Base-by-base conservation (phyloP, 805 yeast genomes). In the Ogataea trehalophila region DNA sequence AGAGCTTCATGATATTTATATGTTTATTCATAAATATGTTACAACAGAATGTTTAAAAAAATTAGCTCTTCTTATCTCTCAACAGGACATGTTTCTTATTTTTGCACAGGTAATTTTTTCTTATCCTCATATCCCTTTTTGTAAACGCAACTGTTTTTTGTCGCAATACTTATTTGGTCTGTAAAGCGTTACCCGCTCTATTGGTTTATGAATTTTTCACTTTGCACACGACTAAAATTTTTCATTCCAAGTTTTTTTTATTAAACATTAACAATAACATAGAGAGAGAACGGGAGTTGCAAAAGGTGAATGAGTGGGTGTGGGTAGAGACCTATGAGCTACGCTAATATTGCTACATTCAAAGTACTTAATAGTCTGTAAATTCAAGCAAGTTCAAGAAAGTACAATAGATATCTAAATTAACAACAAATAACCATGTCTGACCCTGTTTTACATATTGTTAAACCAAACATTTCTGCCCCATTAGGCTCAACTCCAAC, bases 391-490 rank as follows among this genome's bases (percentile, higher is more conserved):
- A 22, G 31, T 5, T 17, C 9, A 16, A 13, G 33, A 33, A 11
- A 33, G 2, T 2, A 33, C n/a, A 7, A 15, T 15, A n/a, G 36
- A 33, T 15, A 15, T 33, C 15, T 33, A 8, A 7, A 15, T 16
- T 33, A 37, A 26, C 11, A 37, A 34, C 22, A 42, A 33, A 14
- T 33, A 33, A 22, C 18, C 6, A 56, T 56, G 59, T 49, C 58
- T 37, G 56, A 59, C 16, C 63, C 69, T n/a, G 55, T 58, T 31
- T 50, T 68, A 50, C 69, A 67, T 48, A 59, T 70, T 17, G 71
- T 68, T 48, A 73, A 78, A 56, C 85, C 84, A 45, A 75, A 71
- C 52, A 65, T 76, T 44, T 60, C 70, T 29, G 52, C 57, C 2
- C 72, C 80, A 9, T 43, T 55, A 22, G 52, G 58, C 35, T 48